phyloP scores from a whole-genome alignment of 108 stramenopile genomes.

The Cafeteria roenbergensis region DNA sequence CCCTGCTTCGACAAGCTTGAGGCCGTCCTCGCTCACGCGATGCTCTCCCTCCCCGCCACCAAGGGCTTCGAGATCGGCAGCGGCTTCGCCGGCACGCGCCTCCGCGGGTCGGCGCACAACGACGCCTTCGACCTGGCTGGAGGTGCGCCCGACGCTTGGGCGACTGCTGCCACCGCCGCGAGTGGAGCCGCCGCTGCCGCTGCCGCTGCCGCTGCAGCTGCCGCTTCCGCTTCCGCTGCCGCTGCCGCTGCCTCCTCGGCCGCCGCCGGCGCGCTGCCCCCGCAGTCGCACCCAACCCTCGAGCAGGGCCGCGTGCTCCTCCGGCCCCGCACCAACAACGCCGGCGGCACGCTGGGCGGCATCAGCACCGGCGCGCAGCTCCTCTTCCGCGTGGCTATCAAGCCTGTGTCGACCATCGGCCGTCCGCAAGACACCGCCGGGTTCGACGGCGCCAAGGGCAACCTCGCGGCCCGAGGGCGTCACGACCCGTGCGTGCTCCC shows the following conservation, averaged over 20 bases:
- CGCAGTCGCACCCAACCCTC: constrained; percentile 7
- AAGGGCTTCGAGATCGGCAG: constrained; percentile 97
- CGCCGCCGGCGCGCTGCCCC: background rate
- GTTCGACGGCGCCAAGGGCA: constrained; percentile 75
- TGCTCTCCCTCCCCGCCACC: constrained; percentile 94
- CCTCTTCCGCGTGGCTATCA: constrained; percentile 84
- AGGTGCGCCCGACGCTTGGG: too few species aligned
- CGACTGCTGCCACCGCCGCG: too few species aligned
- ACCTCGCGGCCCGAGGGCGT: constrained; percentile 84
- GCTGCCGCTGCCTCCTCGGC: background rate
- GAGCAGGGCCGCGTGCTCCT: background rate
- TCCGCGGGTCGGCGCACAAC: constrained; percentile 89
- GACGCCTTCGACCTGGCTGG: constrained; percentile 61
- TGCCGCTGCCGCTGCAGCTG: too few species aligned
- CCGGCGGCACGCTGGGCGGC: constrained; percentile 93
- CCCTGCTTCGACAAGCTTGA: constrained; percentile 98
- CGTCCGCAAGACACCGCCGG: constrained; percentile 66
- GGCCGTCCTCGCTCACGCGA: constrained; percentile 94
- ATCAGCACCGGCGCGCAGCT: constrained; percentile 93
- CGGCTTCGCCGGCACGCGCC: constrained; percentile 81
- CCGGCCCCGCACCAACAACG: constrained; percentile 66
- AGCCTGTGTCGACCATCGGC: constrained; percentile 30
- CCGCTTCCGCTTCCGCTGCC: too few species aligned
- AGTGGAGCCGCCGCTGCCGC: too few species aligned
- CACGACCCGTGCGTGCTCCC: constrained; percentile 98